phyloP scores from a whole-genome alignment of 2,329 filamentous ascomycete genomes.

The Fusarium verrucosum region DNA sequence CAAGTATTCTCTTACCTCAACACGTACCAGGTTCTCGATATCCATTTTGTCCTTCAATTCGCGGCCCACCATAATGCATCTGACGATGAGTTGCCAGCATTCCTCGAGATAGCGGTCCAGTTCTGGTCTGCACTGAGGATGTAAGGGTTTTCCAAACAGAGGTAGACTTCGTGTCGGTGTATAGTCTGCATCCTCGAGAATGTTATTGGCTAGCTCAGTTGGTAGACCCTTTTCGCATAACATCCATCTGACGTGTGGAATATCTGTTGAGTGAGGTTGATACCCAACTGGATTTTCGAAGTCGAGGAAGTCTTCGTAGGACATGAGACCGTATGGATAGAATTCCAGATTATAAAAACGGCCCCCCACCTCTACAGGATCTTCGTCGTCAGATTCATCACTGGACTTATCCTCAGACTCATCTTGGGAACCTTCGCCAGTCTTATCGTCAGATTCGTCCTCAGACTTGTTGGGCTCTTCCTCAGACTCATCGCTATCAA shows the following conservation, averaged over 20 bases:
- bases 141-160: background rate
- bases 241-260: background rate
- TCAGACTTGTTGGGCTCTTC: background rate
- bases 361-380: background rate
- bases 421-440: background rate
- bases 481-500: background rate
- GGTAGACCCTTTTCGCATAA: background rate
- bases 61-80: constrained; percentile 8
- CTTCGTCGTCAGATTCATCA: background rate
- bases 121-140: background rate
- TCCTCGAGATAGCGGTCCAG: constrained; percentile 4
- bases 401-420: background rate
- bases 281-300: background rate
- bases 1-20: background rate
- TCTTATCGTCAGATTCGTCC: background rate
- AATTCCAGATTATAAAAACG: background rate
- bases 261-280: background rate
- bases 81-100: constrained; percentile 17
- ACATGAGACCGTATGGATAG: constrained; percentile 17
- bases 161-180: background rate
- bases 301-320: constrained; percentile 2
- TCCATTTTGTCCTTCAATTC: background rate
- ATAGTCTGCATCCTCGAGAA: constrained; percentile 1
- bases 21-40: background rate
- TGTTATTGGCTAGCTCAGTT: background rate